Conservation (phyloP, 2,329 filamentous ascomycete genomes). For the Didymella glomerata region DNA sequence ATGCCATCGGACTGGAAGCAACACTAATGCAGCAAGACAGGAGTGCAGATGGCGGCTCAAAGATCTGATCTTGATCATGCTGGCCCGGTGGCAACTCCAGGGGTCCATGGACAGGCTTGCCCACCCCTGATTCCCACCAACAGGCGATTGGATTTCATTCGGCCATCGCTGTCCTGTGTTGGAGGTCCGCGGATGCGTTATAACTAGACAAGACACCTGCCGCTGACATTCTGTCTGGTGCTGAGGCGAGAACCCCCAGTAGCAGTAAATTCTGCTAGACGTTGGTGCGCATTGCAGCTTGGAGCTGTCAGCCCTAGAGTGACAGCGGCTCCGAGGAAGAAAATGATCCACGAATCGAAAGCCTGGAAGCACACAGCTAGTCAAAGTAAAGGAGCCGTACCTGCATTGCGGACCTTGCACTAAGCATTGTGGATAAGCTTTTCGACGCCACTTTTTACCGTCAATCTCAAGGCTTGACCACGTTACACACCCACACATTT, state of each 20-base stretch:
- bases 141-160: neutral
- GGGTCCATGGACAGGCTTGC: neutral
- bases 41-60: neutral
- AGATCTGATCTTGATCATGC: neutral
- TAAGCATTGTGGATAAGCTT: conserved; percentile 13
- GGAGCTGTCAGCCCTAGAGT: neutral
- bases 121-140: neutral
- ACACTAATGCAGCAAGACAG: neutral
- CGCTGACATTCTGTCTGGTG: neutral
- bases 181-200: neutral
- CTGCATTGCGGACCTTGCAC: neutral
- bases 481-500: neutral
- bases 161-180: neutral
- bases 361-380: neutral
- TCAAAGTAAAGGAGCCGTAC: neutral
- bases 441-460: conserved; percentile 12
- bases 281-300: neutral
- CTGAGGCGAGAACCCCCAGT: neutral
- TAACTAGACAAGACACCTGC: neutral
- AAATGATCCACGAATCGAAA: conserved; percentile 8
- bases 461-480: conserved; percentile 6
- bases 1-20: neutral
- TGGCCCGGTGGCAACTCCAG: neutral
- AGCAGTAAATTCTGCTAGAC: neutral
- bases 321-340: neutral